Base-by-base conservation (phyloP, 179 eudicot genomes). In the Spinacia oleracea region DNA sequence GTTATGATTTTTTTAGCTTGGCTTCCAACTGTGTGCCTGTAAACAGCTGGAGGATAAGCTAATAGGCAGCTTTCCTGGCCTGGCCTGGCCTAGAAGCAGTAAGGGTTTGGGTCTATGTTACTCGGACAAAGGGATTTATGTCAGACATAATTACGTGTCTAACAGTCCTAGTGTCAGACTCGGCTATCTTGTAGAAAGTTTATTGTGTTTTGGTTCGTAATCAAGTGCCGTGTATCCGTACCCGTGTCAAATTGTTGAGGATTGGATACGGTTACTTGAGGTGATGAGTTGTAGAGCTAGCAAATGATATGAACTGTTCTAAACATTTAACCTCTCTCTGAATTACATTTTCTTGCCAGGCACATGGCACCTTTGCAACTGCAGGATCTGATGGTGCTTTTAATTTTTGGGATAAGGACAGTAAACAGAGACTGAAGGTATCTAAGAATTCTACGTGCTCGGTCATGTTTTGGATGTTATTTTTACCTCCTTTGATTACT, bases 401-500 rank as follows among this genome's bases (percentile, higher is more conserved):
- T 79, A 94, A 91, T 80, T 94, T 92, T 80, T 94, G 97, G 98
- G 97, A 94, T 84, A 94, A 94, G 81, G 98, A 94, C 78, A 94
- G 98, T 81, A 94, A 94, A 86, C 98, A 94, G 83, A 85, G 98
- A 81, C 89, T 94, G 50, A 94, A 94, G 95, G 97, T 94, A 70
- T 77, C 60, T 55, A 50, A 59, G 40, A 71, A 15, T 25, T 58
- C 63, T n/a, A 20, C 32, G 50, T 56, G 9, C 25, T 71, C 35
- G 7, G n/a, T 38, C 70, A 63, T 58, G 1, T 11, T 53, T 20
- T 53, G 23, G 23, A 46, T 67, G 16, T 79, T n/a, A 34, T 42
- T 71, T 45, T 59, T 38, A 66, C 35, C 16, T 55, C 10, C 34
- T 23, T 56, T 8, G 14, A 67, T 20, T 27, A 69, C 43, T 48